These are phyloP conservation scores for Spathaspora girioi DNA, from an alignment of 805 yeast species.

Conservation along the genomic window DNA sequence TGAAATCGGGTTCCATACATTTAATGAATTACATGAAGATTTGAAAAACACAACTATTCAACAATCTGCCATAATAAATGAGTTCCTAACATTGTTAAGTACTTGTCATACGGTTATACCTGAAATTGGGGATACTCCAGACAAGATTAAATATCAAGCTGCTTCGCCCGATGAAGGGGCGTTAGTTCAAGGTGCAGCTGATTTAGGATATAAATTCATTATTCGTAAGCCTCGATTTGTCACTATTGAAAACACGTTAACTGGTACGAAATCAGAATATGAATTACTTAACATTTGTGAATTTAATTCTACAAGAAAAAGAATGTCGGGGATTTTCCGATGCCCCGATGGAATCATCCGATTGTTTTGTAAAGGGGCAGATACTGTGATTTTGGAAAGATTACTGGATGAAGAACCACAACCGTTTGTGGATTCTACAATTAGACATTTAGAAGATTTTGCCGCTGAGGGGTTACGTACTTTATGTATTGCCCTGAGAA, in stretches of 20 bases:
- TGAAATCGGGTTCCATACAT: conserved; percentile 74
- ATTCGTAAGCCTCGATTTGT: conserved; percentile 84
- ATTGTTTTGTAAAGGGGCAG: conserved; percentile 95
- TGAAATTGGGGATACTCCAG: conserved; percentile 57
- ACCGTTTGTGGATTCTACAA: conserved; percentile 79
- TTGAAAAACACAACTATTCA: conserved; percentile 40
- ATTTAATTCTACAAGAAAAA: conserved; percentile 93
- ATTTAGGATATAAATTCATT: conserved; percentile 77
- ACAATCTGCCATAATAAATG: conserved; percentile 53
- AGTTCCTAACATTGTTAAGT: conserved; percentile 78
- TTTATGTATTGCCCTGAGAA: conserved; percentile 84
- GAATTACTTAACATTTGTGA: conserved; percentile 90
- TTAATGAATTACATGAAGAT: conserved; percentile 55
- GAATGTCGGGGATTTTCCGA: conserved; percentile 94
- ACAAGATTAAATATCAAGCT: conserved; percentile 87
- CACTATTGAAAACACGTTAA: conserved; percentile 52
- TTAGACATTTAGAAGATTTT: conserved; percentile 88
- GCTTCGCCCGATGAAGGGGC: conserved; percentile 99
- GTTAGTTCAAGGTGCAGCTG: conserved; percentile 92
- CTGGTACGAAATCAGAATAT: conserved; percentile 48
- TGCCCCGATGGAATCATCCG: conserved; percentile 92
- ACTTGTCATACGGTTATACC: conserved; percentile 98
- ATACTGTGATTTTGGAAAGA: conserved; percentile 89
- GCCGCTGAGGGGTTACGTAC: conserved; percentile 96
- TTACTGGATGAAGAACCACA: conserved; percentile 55